Base-by-base conservation (phyloP, 805 yeast species). In the Lachancea nothofagi region DNA sequence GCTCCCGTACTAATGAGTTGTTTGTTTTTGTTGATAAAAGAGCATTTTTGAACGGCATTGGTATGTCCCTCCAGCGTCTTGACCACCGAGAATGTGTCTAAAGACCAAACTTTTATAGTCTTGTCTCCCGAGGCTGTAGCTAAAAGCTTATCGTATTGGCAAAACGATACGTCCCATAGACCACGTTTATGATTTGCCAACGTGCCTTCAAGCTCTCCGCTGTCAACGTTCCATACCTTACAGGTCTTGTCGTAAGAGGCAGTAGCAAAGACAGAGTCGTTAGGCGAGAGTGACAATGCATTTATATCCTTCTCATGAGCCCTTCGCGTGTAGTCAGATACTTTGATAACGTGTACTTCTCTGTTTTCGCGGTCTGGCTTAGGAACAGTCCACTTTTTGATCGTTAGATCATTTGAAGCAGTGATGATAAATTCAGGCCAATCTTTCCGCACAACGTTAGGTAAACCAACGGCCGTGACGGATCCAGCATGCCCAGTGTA, bases 261-360 rank as follows among this genome's bases (percentile, higher is more conserved):
- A 1, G 97, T 83, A 0, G 96, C 97, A 54, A 93, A 80, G 36
- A 73, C 69, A 47, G 80, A 82, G 61, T 90, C 94, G 55, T 88
- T 86, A 13, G 96, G 95, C n/a, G 97, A 74, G 3, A 93, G 70
- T 48, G 88, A 96, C 38, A 93, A 66, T 2, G 90, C 75, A 54
- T 93, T 94, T 44, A 93, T 93, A 61, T 93, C 96, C 60, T 90
- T 93, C 40, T 93, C 97, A 60, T 93, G 99, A 1, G 97, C 97
- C 55, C 89, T 78, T 69, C 96, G 78, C 0, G 98, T 93, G 61
- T 82, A 93, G 40, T 80, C 87, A 2, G 96, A 83, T 2, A 71
- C 66, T 50, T 72, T 77, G 5, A 84, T 70, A 3, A 55, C 41
- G 12, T 57, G 49, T 3, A 64, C 51, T 4, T 51, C 50, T 3